Conservation (phyloP, 768 basidiomycete genomes). For the Suillus luteus region DNA sequence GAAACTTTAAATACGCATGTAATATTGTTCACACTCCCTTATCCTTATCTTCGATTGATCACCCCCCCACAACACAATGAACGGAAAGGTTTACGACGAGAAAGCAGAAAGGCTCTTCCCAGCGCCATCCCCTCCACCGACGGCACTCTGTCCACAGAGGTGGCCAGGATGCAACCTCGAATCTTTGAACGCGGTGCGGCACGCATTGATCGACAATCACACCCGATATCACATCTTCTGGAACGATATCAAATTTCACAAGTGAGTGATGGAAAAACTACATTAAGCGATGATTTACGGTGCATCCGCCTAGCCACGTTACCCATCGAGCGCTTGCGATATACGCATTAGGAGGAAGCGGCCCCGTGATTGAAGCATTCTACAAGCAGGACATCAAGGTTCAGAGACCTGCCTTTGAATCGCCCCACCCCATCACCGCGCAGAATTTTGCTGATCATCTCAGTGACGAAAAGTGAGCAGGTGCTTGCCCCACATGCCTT, state of each 20-base stretch:
- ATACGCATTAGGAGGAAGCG: constrained; percentile 33
- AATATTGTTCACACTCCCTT: neutral
- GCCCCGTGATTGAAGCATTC: constrained; percentile 25
- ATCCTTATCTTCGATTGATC: neutral
- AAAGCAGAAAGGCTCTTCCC: constrained; percentile 28
- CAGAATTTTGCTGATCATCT: constrained; percentile 30
- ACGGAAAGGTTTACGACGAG: neutral
- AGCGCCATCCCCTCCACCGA: constrained; percentile 27
- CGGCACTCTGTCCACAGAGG: constrained; percentile 28
- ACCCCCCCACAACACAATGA: constrained; percentile 7
- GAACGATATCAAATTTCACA: constrained; percentile 50
- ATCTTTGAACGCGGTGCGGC: constrained; percentile 23
- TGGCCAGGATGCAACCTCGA: constrained; percentile 27
- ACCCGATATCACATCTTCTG: constrained; percentile 50
- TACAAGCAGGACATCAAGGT: constrained; percentile 24
- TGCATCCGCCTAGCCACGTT: constrained; percentile 24
- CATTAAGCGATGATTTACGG: neutral
- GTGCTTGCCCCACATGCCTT: neutral
- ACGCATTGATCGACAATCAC: constrained; percentile 50
- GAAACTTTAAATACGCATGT: constrained; percentile 1
- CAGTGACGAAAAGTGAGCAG: constrained; percentile 28
- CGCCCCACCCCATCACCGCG: constrained; percentile 28
- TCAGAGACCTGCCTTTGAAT: constrained; percentile 27
- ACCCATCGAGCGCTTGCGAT: constrained; percentile 33
- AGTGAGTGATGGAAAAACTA: constrained; percentile 36